phyloP scores from a whole-genome alignment of 2,329 filamentous ascomycete species.

The Aspergillus intermedius region DNA sequence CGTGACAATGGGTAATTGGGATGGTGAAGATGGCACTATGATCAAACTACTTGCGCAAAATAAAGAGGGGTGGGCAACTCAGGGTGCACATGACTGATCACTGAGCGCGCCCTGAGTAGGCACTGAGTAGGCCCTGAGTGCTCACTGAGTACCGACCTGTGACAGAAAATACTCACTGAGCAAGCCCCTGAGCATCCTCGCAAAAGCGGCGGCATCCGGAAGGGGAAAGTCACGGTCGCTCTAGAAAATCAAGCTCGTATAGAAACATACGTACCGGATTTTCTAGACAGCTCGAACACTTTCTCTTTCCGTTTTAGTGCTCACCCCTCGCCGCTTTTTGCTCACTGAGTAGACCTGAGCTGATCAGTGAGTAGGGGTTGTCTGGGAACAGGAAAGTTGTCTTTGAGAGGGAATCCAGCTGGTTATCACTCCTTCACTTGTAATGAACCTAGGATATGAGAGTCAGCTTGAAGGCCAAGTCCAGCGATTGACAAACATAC shows the following conservation, averaged over 20 bases:
- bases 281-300: too few species aligned
- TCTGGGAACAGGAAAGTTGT: background rate
- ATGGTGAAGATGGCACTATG: background rate
- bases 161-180: constrained; percentile 5
- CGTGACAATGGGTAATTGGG: background rate
- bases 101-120: constrained; percentile 2
- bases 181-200: constrained; percentile 3
- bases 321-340: too few species aligned
- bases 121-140: constrained; percentile 3
- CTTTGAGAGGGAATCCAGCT: background rate
- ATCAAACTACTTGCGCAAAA: background rate
- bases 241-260: constrained; percentile 11
- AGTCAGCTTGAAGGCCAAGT: background rate
- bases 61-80: background rate
- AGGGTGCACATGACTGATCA: constrained; percentile 1
- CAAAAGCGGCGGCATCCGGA: constrained; percentile 4
- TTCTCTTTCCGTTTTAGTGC: too few species aligned
- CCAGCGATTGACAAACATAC: background rate
- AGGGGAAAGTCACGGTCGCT: constrained; percentile 1
- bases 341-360: too few species aligned
- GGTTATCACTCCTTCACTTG: background rate
- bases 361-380: too few species aligned
- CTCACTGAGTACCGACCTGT: constrained; percentile 4
- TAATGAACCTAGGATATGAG: background rate
- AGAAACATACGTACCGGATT: background rate